Evolutionary conservation across 352 stramenopile species (phyloP).

Genomic region (Globisporangium irregulare): DNA sequence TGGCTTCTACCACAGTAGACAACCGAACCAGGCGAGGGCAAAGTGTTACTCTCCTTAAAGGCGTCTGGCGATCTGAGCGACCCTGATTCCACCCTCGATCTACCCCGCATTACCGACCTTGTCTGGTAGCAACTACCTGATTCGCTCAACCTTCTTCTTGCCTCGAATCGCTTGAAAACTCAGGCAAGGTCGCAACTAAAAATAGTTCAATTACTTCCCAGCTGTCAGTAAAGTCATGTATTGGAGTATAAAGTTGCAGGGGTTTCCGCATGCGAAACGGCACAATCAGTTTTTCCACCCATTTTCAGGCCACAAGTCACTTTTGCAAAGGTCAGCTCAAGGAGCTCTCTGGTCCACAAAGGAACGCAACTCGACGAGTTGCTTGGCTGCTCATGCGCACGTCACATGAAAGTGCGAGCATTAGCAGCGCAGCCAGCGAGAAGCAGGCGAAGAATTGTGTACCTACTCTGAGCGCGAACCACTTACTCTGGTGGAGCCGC

Average conservation of each 20-base stretch:
- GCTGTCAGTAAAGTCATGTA: background rate
- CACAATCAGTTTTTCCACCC: background rate
- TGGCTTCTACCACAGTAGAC: background rate
- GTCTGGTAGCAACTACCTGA: background rate
- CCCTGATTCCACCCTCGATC: background rate
- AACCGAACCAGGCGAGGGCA: background rate
- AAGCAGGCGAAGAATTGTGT: background rate
- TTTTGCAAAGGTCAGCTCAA: constrained; percentile 1
- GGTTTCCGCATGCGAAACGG: background rate
- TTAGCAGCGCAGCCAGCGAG: background rate
- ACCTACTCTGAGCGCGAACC: constrained; percentile 11
- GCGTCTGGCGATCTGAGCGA: background rate
- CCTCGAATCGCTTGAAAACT: background rate
- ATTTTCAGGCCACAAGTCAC: background rate
- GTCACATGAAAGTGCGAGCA: background rate
- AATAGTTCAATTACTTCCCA: background rate
- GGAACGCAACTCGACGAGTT: background rate
- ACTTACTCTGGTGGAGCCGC: constrained; percentile 26
- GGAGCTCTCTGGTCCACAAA: background rate
- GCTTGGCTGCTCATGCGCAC: background rate
- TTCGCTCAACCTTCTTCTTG: background rate
- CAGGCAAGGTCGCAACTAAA: background rate
- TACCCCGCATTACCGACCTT: background rate
- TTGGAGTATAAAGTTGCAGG: background rate
- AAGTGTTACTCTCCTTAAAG: background rate